Base-by-base conservation (phyloP, 768 basidiomycete genomes). In the Dendrothele bispora region DNA sequence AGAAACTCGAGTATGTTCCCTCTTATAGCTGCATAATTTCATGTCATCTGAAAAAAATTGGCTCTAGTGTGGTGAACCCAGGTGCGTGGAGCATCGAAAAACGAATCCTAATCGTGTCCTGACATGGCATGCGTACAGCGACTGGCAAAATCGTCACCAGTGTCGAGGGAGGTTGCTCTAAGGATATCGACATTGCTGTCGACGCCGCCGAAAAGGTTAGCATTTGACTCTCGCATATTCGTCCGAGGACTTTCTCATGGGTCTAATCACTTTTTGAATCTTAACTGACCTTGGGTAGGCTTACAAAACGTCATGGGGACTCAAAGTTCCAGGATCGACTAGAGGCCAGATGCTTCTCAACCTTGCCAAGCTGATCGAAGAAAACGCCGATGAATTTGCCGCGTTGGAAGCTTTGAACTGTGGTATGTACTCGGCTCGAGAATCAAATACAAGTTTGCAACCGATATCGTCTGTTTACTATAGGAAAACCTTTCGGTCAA, bases 291-390 rank as follows among this genome's bases (percentile, higher is more conserved):
- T 7, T n/a, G n/a, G 20, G 30, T 21, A 66, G 61, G 68, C 69
- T 3, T 66, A 55, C 55, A 61, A 64, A 39, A 63, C 62, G 4
- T 34, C 55, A 26, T 84, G 84, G 81, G 81, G 82, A 28, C 62
- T 72, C 40, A 75, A 74, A 44, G 59, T 60, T 18, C 65, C 74
- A 2, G 74, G 69, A 1, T 52, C 48, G 11, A 48, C 65, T 40
- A 71, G 78, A 29, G 73, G 68, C 28, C 60, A 59, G 43, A 56
- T 78, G 17, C 56, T 83, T 25, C 55, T 58, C 51, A 72, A 73
- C 48, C 71, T 83, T 21, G 81, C 80, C 17, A 74, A 77, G 40
- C 66, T 81, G 25, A 65, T 83, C 30, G 79, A 82, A 55, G 55
- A 69, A 27, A 67, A 83, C 59, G 55, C 53, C 1, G 74, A 76